A percentile compares a stretch with the other conserved stretches of the same genome.
These are phyloP conservation scores for Isabelozyma rhagii DNA, from an alignment of 805 yeast genomes.

Conservation along the genomic window DNA sequence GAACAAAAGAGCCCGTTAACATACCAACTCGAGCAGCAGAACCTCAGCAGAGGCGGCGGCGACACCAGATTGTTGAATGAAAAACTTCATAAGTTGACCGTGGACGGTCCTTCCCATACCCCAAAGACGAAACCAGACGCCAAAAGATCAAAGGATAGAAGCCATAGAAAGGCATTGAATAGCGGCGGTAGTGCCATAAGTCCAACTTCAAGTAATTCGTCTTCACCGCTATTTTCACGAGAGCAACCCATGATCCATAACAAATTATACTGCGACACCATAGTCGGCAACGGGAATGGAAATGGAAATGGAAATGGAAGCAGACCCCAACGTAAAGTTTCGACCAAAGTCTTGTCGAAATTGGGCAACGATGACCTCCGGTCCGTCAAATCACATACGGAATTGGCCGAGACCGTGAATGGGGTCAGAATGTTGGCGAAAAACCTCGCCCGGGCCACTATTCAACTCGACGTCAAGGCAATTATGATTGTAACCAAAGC, in stretches of 20 bases:
- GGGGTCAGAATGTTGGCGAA: conserved; percentile 76
- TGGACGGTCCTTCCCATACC: not conserved
- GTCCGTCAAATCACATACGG: conserved; percentile 66
- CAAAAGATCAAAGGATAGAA: not conserved
- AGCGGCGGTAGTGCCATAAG: not conserved
- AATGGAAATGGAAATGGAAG: not conserved
- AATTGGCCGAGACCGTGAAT: conserved; percentile 75
- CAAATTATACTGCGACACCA: conserved; percentile 24
- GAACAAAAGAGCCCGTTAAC: not conserved
- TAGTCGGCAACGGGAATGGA: not conserved
- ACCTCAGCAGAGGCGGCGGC: not conserved
- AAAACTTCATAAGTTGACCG: not conserved
- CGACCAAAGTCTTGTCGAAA: conserved; percentile 24
- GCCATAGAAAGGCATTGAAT: not conserved
- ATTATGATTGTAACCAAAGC: conserved; percentile 88
- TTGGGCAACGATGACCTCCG: conserved; percentile 42
- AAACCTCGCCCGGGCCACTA: conserved; percentile 65
- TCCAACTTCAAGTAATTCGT: not conserved
- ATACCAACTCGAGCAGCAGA: not conserved
- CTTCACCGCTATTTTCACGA: not conserved
- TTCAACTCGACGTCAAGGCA: conserved; percentile 64
- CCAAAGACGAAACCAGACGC: too few species aligned
- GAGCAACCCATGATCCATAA: conserved; percentile 26
- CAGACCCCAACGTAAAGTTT: conserved; percentile 2
- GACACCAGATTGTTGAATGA: not conserved